These are phyloP conservation scores for Zanthoxylum bungeanum DNA, from an alignment of 345 rosid species.

Conservation along the genomic window DNA sequence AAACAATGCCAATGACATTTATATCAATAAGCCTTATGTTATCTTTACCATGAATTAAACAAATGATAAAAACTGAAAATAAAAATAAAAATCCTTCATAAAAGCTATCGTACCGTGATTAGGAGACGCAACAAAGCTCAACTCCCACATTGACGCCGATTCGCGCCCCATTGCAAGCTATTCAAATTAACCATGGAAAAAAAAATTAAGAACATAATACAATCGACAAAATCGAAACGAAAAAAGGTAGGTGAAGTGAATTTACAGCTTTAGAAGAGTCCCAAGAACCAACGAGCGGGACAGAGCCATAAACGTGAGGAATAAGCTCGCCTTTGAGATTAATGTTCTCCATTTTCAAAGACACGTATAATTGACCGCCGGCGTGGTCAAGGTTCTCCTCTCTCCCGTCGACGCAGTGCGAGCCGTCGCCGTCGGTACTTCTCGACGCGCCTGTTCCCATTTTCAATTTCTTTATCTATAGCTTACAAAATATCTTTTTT, in stretches of 20 bases:
- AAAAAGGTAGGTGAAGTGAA: neutral
- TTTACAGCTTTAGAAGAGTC: conserved; percentile 87
- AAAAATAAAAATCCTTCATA: neutral
- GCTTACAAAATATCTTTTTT: neutral
- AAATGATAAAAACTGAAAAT: neutral
- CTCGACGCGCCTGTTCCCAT: conserved; percentile 85
- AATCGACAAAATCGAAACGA: neutral
- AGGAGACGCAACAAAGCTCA: conserved; percentile 95
- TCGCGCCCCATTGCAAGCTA: conserved; percentile 91
- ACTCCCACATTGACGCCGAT: conserved; percentile 84
- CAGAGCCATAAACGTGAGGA: conserved; percentile 95
- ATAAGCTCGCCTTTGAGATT: conserved; percentile 76
- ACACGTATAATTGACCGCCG: conserved; percentile 85
- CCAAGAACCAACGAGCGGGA: conserved; percentile 91
- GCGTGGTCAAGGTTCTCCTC: conserved; percentile 60
- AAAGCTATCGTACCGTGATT: conserved; percentile 62
- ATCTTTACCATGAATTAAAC: conserved; percentile 7
- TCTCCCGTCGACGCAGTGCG: conserved; percentile 29
- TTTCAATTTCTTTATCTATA: neutral
- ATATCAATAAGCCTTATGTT: neutral
- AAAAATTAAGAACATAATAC: conserved; percentile 4
- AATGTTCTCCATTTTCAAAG: conserved; percentile 84
- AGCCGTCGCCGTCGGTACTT: conserved; percentile 54
- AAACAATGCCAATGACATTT: conserved; percentile 11
- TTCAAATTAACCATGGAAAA: no score